These are phyloP conservation scores for Irpex sp. DNA, from an alignment of 1,284 basidiomycete species.

Conservation along the genomic window DNA sequence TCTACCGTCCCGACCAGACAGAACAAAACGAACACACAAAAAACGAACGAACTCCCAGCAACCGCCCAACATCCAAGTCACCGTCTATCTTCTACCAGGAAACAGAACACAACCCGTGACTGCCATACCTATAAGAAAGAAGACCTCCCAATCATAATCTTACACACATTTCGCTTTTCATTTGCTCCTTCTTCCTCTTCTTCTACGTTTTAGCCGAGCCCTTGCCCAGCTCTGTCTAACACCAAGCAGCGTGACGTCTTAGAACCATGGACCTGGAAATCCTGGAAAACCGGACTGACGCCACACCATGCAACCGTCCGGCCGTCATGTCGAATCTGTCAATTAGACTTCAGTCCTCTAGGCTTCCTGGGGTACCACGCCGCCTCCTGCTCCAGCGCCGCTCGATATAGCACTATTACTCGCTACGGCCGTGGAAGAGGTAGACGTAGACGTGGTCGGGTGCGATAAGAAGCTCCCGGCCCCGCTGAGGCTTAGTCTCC, in stretches of 20 bases:
- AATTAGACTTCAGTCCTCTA: background rate
- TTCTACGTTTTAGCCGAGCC: background rate
- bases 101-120: background rate
- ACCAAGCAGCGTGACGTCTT: too few relatives aligned
- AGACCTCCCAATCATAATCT: background rate
- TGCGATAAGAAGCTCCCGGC: slow-evolving; percentile 10
- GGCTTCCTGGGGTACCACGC: slow-evolving; percentile 10
- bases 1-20: too few relatives aligned
- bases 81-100: background rate
- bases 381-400: background rate
- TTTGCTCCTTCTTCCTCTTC: background rate
- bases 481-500: slow-evolving; percentile 28
- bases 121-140: background rate
- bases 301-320: too few relatives aligned
- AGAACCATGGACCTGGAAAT: background rate
- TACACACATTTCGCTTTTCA: background rate
- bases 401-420: background rate
- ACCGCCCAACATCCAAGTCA: background rate
- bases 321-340: background rate
- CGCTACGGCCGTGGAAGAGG: background rate
- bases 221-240: too few relatives aligned
- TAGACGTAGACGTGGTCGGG: background rate
- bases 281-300: background rate
- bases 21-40: too few relatives aligned
- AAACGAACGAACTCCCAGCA: background rate